Evolutionary conservation across 768 basidiomycete genomes (phyloP), one percentile per base, ranked within the genome.

Genomic region (Pleurotus citrinopileatus): DNA sequence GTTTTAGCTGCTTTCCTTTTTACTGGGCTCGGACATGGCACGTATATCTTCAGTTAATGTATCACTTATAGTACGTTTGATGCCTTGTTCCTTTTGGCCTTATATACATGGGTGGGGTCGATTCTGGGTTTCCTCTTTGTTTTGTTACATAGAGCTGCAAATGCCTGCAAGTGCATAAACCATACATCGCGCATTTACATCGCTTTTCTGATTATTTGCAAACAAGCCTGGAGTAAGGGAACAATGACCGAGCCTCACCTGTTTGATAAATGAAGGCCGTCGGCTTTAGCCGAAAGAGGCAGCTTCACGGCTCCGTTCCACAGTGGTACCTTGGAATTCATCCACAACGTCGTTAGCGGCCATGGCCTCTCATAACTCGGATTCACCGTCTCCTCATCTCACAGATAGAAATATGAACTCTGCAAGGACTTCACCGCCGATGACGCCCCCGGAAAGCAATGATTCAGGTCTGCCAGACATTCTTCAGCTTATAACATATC

Each of bases 391-490:
- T 34, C 48, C 48, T 19, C 28, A 23, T 12, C 22, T 19, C 1
- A n/a, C 48, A 34, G 48, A 22, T 8, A 17, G 6, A n/a, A 17
- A 12, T 10, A 37, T 37, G 34, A 37, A 51, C 34, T 51, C 48
- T 37, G 48, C 27, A 10, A 60, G 54, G 51, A 52, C 57, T 7
- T 68, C 69, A 15, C 69, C 77, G 7, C 72, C 75, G 6, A 62
- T 67, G 13, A 70, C 69, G 2, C 73, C 80, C 6, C 73, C 80
- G 36, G 76, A 75, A 57, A 62, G 67, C 56, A 69, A 69, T 45
- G 71, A 70, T 50, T 63, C 71, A 70, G 79, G 80, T 81, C 55
- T 60, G 70, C 59, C 57, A 51, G 32, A 13, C 34, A 46, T 47
- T 20, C 25, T 42, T 32, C 42, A 13, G 17, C 23, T 27, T 40